These are phyloP conservation scores for Sphenostylis stenocarpa DNA, from an alignment of 306 rosid genomes.

Conservation along the genomic window DNA sequence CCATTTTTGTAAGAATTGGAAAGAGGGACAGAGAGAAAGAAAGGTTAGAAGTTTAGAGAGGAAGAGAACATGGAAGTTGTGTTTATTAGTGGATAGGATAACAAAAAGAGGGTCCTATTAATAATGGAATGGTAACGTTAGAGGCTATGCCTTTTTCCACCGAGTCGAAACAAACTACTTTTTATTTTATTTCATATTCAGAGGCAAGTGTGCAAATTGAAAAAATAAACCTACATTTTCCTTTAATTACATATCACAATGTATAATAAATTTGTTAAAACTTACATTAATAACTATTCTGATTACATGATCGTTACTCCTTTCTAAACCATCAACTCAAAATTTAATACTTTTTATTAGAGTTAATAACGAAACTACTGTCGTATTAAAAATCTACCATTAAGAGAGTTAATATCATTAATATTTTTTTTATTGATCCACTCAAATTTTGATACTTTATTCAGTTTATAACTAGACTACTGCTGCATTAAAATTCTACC, in stretches of 20 bases:
- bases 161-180: neutral
- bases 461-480: no score
- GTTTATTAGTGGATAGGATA: constrained; percentile 22
- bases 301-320: no score
- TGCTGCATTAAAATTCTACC: no score
- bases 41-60: neutral
- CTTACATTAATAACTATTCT: no score
- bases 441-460: no score
- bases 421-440: no score
- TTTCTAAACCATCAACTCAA: no score
- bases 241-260: neutral
- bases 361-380: no score
- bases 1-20: constrained; percentile 35
- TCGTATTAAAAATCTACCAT: no score
- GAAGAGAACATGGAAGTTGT: neutral
- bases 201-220: neutral
- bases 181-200: neutral
- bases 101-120: neutral
- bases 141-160: neutral
- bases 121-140: constrained; percentile 5
- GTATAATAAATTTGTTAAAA: no score
- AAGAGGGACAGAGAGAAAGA: neutral
- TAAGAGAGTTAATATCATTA: no score
- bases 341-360: no score
- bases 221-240: neutral